Evolutionary conservation across 1,139 yeast genomes (phyloP), one percentile per base, ranked within the genome.

Genomic region (Sugiyamaella xylanicola): DNA sequence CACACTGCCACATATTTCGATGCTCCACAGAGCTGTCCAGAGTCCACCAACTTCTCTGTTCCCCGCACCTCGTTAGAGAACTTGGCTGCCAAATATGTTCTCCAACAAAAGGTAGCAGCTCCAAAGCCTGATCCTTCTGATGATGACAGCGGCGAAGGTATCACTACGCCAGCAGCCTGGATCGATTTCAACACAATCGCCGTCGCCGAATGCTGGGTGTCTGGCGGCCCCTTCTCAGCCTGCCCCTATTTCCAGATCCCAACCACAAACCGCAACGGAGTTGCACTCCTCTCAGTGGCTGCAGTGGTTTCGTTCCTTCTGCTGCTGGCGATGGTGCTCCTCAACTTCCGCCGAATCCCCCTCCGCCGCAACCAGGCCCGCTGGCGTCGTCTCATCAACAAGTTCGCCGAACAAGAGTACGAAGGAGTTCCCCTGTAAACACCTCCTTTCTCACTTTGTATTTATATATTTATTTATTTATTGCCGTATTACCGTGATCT

Each of bases 151-250:
- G 17, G 39, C 48, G 32, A 19, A 42, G 15, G 55, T 37, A 4
- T 35, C 58, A 63, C 68, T 0, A 7, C 8, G 25, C 35, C 48
- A 2, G 36, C 49, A 3, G 76, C 86, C 0, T 93, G 98, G 98
- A 81, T 91, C 2, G 93, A 91, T 69, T 64, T 91, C 60, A 93
- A 93, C 68, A 90, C 93, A 29, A 77, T 93, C 16, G 81, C 90
- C 0, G 83, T 84, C 4, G 72, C 79, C 16, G 80, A 83, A 54
- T 92, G 99, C 68, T 92, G 95, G 91, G 92, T 91, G 1, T 72
- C 83, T 1, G 97, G 96, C 1, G 96, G 97, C 0, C 84, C 92
- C 0, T 78, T 81, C 59, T 86, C 95, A 0, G 71, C 74, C 35
- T 92, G 99, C 68, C 96, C 97, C 0, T 92, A 91, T 67, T 82